Evolutionary conservation across 192 early-diverging fungal species (phyloP), one percentile per base, ranked within the genome.

Genomic region (Chytriomyces confervae): DNA sequence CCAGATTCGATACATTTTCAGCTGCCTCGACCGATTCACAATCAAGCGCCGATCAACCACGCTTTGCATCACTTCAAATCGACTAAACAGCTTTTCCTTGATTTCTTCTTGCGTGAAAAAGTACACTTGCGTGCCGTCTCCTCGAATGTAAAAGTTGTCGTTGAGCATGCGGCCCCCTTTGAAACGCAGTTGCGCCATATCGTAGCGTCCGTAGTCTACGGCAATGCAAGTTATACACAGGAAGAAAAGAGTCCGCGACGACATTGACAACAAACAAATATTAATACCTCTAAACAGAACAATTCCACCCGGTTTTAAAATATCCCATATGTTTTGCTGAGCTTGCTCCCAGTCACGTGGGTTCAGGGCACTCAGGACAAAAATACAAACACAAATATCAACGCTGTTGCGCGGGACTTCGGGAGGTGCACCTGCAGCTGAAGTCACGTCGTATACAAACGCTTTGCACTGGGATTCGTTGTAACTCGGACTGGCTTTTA

Each of bases 1-100:
- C 97, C 97, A 99, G 7, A 94, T 89, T 5, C 97, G 86, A 84
- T 97, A 97, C 98, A 99, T 99, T 79, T 97, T 98, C 45, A 98
- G 84, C 85, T 97, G 92, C 51, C 90, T 80, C 74, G 89, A 81
- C 53, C 98, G 87, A 83, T 99, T 99, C 60, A 99, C 96, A 18
- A 99, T 85, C 79, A 99, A 82, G 29, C 97, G 84, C 47, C 95
- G 86, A 75, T 99, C 98, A 0, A 97, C 91, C 13, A 91, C 97
- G 71, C 96, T 97, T 79, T 99, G 96, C 74, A 94, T 88, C 44
- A 95, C 80, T 44, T 76, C 81, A 73, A 98, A 96, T 67, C 83
- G 85, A 43, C 77, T 85, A 77, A 87, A 92, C 66, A 90, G 72
- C 61, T 62, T 78, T 3, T 76, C 84, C 53, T 89, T 81, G 80